phyloP scores from a whole-genome alignment of 2,329 filamentous ascomycete genomes.

The Parastagonospora nodorum region DNA sequence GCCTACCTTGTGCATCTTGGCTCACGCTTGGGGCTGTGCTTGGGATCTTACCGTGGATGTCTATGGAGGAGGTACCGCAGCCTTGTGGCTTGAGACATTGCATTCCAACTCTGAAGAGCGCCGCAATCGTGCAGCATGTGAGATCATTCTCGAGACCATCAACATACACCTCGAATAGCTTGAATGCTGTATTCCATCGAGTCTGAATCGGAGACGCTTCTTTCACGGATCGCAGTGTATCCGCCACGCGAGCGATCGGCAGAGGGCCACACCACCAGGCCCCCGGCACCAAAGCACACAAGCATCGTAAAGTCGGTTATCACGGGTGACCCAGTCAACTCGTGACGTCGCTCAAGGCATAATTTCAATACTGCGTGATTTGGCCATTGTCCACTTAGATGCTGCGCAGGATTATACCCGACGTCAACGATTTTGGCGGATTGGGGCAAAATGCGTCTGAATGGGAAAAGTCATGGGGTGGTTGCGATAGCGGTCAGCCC shows the following conservation, averaged over 20 bases:
- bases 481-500: not conserved
- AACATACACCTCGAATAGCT: not conserved
- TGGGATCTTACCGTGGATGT: slow-evolving; percentile 6
- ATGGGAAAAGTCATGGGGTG: slow-evolving; percentile 13
- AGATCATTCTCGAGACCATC: not conserved
- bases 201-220: slow-evolving; percentile 1
- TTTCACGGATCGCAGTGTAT: slow-evolving; percentile 1
- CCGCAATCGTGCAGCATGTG: not conserved
- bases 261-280: slow-evolving; percentile 17
- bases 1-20: slow-evolving; percentile 9
- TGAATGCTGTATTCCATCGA: not conserved
- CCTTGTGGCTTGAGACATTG: not conserved
- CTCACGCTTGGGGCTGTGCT: slow-evolving; percentile 22
- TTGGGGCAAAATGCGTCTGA: not conserved
- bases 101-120: slow-evolving; percentile 1
- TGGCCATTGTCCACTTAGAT: slow-evolving; percentile 10
- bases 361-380: slow-evolving; percentile 13
- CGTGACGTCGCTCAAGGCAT: slow-evolving; percentile 29
- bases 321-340: slow-evolving; percentile 20
- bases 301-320: slow-evolving; percentile 25
- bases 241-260: slow-evolving; percentile 19
- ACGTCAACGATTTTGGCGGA: slow-evolving; percentile 17
- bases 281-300: slow-evolving; percentile 11
- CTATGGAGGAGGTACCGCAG: not conserved
- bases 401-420: slow-evolving; percentile 3